Evolutionary conservation across 768 basidiomycete genomes (phyloP).

Genomic region (Paxillus ammoniavirescens): DNA sequence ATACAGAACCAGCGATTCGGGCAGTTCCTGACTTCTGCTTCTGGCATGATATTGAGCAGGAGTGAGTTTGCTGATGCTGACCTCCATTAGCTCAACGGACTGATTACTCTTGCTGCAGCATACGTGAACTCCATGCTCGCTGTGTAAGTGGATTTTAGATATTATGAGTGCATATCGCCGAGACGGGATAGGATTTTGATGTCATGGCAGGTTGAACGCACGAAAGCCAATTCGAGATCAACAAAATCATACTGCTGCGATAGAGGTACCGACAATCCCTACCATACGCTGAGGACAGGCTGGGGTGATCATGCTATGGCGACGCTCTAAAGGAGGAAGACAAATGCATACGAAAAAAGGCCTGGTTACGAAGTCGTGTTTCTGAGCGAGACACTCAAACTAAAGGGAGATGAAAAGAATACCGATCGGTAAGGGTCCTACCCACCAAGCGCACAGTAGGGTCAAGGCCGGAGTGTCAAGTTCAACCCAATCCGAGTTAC

Average conservation of each 20-base stretch:
- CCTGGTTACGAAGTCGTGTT: too few species aligned
- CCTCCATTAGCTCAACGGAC: too few species aligned
- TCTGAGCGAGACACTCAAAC: too few species aligned
- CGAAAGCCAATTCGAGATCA: constrained; percentile 14
- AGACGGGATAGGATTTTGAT: background rate
- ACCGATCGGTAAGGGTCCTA: too few species aligned
- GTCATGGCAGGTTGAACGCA: constrained; percentile 13
- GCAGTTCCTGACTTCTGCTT: constrained; percentile 5
- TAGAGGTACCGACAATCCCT: constrained; percentile 21
- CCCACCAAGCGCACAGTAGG: too few species aligned
- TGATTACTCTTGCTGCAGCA: constrained; percentile 3
- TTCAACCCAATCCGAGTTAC: too few species aligned
- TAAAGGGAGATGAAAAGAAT: too few species aligned
- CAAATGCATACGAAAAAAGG: too few species aligned
- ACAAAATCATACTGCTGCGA: background rate
- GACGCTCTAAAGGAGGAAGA: too few species aligned
- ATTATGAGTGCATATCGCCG: too few species aligned
- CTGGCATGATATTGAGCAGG: constrained; percentile 15
- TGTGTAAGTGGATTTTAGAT: constrained; percentile 13
- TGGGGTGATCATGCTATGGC: too few species aligned
- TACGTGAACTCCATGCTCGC: constrained; percentile 25
- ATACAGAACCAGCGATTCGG: background rate
- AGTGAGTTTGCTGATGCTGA: constrained; percentile 1
- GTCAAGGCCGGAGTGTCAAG: too few species aligned
- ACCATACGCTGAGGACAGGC: constrained; percentile 1